A percentile compares a stretch with the other conserved stretches of the same genome.
These are phyloP conservation scores for Tuber borchii DNA, from an alignment of 495 filamentous ascomycete species.

Conservation along the genomic window DNA sequence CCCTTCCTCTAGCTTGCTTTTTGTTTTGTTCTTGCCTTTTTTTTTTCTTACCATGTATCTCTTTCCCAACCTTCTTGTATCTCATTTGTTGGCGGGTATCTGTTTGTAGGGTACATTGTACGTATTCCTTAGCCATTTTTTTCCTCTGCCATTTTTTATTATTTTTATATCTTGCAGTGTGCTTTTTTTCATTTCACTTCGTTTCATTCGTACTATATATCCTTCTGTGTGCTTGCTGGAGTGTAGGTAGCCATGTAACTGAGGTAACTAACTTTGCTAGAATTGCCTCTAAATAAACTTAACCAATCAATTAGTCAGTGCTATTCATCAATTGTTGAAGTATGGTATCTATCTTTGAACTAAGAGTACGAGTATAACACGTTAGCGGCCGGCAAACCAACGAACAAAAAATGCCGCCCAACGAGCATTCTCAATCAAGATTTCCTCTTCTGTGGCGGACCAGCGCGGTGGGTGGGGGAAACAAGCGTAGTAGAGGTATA, in stretches of 20 bases:
- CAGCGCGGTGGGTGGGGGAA: not conserved
- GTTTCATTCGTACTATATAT: conserved; percentile 5
- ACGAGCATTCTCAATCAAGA: not conserved
- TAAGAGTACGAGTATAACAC: not conserved
- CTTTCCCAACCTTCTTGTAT: conserved; percentile 3
- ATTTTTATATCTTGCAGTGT: not conserved
- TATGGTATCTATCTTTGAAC: not conserved
- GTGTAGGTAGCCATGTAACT: conserved; percentile 3
- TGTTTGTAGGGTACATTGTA: conserved; percentile 2
- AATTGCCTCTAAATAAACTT: conserved; percentile 5
- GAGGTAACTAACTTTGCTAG: conserved; percentile 5
- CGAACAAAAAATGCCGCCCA: not conserved
- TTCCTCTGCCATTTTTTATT: not conserved
- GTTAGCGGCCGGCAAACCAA: not conserved
- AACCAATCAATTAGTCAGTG: not conserved
- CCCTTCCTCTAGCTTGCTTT: not conserved
- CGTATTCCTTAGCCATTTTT: not conserved
- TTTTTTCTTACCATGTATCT: conserved; percentile 4
- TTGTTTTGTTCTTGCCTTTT: not conserved
- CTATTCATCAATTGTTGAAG: not conserved
- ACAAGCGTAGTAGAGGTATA: not conserved
- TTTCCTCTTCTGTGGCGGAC: not conserved
- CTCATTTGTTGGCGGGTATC: conserved; percentile 1
- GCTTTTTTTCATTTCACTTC: not conserved
- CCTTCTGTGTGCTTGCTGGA: not conserved